phyloP scores from a whole-genome alignment of 78 protist species.

The Isochrysis galbana region DNA sequence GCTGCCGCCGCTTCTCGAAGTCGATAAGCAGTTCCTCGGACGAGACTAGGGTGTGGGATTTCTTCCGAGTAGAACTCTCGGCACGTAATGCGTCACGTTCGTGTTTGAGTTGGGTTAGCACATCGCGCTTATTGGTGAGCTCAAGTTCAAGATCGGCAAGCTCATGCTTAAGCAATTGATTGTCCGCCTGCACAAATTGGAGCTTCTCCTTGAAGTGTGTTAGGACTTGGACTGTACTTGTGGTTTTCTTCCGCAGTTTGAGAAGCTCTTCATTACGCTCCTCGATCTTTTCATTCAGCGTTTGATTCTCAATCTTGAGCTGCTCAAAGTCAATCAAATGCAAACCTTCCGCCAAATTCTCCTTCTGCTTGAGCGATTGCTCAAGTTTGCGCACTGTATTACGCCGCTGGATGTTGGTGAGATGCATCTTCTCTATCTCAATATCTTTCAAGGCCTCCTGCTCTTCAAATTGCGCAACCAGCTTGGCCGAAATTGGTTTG shows the following conservation, averaged over 20 bases:
- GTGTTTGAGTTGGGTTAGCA: slow-evolving; percentile 48
- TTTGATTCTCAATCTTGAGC: slow-evolving; percentile 85
- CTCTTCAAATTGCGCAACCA: neutral
- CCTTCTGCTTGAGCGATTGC: slow-evolving; percentile 22
- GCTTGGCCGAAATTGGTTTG: neutral
- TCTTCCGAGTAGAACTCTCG: slow-evolving; percentile 20
- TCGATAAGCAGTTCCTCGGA: slow-evolving; percentile 8
- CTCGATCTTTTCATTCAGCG: slow-evolving; percentile 83
- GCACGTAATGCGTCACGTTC: slow-evolving; percentile 57
- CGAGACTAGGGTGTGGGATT: neutral
- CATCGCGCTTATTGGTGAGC: slow-evolving; percentile 30
- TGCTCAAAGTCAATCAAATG: slow-evolving; percentile 90
- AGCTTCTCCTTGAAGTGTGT: slow-evolving; percentile 84
- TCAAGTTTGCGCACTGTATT: slow-evolving; percentile 27
- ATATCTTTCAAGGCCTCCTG: slow-evolving; percentile 10
- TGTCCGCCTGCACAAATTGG: slow-evolving; percentile 56
- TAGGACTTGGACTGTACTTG: slow-evolving; percentile 61
- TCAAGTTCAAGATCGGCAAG: slow-evolving; percentile 20
- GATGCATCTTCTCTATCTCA: slow-evolving; percentile 45
- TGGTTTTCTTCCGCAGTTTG: slow-evolving; percentile 71
- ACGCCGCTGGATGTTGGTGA: slow-evolving; percentile 49
- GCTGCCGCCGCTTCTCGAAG: neutral
- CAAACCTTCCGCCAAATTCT: slow-evolving; percentile 27
- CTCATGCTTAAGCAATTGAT: slow-evolving; percentile 16
- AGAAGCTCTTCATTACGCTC: slow-evolving; percentile 81